Conservation (phyloP, 73 alveolate species). For the Tetrahymena elliotti region DNA sequence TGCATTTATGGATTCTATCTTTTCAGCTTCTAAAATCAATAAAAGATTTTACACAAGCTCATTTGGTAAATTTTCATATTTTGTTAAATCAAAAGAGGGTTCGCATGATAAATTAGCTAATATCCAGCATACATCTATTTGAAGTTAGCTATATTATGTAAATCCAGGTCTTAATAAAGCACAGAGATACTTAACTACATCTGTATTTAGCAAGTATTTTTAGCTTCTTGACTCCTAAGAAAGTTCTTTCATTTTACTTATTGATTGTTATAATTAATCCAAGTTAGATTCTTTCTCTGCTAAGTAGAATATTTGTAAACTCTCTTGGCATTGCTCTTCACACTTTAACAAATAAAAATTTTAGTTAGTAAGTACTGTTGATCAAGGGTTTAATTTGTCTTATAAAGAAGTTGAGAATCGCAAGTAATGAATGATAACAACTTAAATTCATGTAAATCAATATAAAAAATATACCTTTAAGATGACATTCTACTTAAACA, state of each 20-base stretch:
- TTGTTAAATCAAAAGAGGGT: neutral
- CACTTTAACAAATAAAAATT: neutral
- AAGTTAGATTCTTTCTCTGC: neutral
- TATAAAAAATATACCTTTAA: neutral
- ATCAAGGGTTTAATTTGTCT: too few relatives aligned
- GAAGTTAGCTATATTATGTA: neutral
- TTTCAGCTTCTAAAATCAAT: neutral
- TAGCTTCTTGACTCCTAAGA: neutral
- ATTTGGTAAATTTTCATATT: neutral
- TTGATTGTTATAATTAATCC: neutral
- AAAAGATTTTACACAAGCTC: neutral
- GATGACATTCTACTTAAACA: neutral
- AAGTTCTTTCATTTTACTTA: neutral
- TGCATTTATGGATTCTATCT: neutral
- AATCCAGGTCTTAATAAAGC: neutral
- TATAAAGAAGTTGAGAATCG: too few relatives aligned
- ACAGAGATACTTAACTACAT: neutral
- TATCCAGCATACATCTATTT: neutral
- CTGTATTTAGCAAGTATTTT: neutral
- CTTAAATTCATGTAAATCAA: too few relatives aligned
- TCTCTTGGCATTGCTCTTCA: neutral
- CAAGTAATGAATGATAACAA: too few relatives aligned
- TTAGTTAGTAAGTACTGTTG: neutral
- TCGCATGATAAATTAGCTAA: neutral
- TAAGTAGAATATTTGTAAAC: neutral